Conservation (phyloP, 306 rosid species). For the Abrus pulchellus region DNA sequence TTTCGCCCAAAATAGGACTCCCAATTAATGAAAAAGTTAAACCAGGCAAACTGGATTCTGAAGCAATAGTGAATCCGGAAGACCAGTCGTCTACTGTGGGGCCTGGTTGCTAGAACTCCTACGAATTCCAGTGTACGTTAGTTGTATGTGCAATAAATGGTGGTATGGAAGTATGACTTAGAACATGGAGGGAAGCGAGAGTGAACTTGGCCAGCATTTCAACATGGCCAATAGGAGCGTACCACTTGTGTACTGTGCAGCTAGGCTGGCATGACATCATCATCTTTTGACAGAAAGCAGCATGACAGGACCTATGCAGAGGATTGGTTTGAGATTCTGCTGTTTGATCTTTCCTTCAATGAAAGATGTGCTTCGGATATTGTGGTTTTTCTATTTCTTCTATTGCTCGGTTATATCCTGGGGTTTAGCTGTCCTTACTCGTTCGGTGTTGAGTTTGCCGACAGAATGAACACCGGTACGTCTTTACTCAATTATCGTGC, state of each 20-base stretch:
- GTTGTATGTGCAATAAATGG: slow-evolving; percentile 30
- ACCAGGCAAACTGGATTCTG: slow-evolving; percentile 57
- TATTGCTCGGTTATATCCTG: slow-evolving; percentile 24
- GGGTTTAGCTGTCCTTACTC: slow-evolving; percentile 43
- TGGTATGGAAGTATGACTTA: slow-evolving; percentile 19
- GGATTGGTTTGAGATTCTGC: slow-evolving; percentile 42
- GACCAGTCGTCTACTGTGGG: slow-evolving; percentile 69
- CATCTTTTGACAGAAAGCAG: background rate
- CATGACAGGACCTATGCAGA: background rate
- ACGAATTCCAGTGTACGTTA: slow-evolving; percentile 1
- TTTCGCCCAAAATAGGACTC: slow-evolving; percentile 73
- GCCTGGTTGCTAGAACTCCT: slow-evolving; percentile 55
- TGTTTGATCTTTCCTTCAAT: slow-evolving; percentile 9
- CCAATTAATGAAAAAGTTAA: slow-evolving; percentile 55
- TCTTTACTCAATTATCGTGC: slow-evolving; percentile 4
- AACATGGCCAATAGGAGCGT: background rate
- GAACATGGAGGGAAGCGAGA: slow-evolving; percentile 34
- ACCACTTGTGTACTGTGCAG: slow-evolving; percentile 6
- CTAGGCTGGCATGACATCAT: background rate
- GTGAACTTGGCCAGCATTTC: background rate
- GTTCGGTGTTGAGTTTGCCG: slow-evolving; percentile 38
- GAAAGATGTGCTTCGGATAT: slow-evolving; percentile 22
- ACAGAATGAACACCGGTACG: background rate
- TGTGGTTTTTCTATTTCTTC: slow-evolving; percentile 30
- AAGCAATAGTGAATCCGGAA: slow-evolving; percentile 61